Base-by-base conservation (phyloP, 2,329 filamentous ascomycete species). In the Corynespora cassiicola region DNA sequence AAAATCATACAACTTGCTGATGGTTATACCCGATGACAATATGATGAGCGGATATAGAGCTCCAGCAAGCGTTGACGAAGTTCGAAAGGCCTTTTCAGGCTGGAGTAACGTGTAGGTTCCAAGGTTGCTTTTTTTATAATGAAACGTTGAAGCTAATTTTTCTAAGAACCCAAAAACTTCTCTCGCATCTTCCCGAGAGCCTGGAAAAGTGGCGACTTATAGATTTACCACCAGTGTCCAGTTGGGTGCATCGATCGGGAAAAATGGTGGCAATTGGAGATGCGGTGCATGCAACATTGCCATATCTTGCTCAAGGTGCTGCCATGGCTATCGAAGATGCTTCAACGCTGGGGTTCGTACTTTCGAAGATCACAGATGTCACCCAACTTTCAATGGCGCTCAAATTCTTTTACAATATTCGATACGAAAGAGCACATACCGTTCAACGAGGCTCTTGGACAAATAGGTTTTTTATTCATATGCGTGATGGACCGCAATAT, bases 251-350 rank as follows among this genome's bases (percentile, higher is more conserved):
- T 20, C 24, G 7, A 21, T 22, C 22, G 24, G 23, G 23, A 9
- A 20, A 14, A 12, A 17, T 38, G 34, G 11, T 30, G 8, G 5
- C 40, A 2, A 10, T 44, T n/a, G 31, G 41, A 1, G 36, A 40
- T 15, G 19, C 41, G 2, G 16, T 21, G 2, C 36, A 44, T 19
- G 19, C 41, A 10, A 44, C 30, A 7, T 19, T 40, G 8, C 41
- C 41, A 0, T 44, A 44, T 19, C 25, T 39, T 9, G 41, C 36
- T 5, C 41, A 44, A 28, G 36, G 84, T 0, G 84, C 84, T n/a
- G 85, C 85, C 55, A 81, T 77, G 1, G 78, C 79, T 0, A 69
- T 86, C 1, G 84, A 87, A 52, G 84, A 86, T 34, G 83, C 82
- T 0, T 80, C 81, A 0, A 80, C 82, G 0, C 61, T 86, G 0